Percentiles rank a stretch among this genome's conserved stretches.
These are phyloP conservation scores for Penicillium sp. DNA, from an alignment of 2,329 filamentous ascomycete genomes.

Conservation along the genomic window DNA sequence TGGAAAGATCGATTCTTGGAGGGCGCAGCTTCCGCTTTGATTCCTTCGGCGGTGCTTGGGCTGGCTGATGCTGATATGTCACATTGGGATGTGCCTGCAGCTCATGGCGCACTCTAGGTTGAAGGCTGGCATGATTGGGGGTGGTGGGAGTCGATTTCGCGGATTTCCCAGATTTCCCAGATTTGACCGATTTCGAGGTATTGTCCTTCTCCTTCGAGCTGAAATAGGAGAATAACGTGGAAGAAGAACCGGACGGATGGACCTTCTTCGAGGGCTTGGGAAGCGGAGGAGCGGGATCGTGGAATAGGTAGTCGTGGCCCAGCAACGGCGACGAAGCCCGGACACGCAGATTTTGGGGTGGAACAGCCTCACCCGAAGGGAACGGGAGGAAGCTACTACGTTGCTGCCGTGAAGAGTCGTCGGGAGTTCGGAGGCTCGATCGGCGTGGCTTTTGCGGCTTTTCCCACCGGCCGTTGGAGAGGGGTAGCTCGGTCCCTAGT, in stretches of 20 bases:
- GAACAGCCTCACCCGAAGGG: conserved; percentile 21
- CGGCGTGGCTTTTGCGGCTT: conserved; percentile 27
- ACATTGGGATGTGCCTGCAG: conserved; percentile 22
- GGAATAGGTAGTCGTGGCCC: conserved; percentile 37
- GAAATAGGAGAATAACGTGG: conserved; percentile 49
- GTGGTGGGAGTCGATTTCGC: conserved; percentile 36
- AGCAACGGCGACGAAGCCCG: conserved; percentile 49
- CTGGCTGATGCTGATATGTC: conserved; percentile 24
- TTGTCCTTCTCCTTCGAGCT: conserved; percentile 38
- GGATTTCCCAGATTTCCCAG: conserved; percentile 30
- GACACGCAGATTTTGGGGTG: conserved; percentile 35
- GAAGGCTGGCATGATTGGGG: conserved; percentile 12
- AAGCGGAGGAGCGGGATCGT: conserved; percentile 28
- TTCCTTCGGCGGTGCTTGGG: conserved; percentile 24
- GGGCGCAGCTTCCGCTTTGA: conserved; percentile 41
- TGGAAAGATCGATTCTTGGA: conserved; percentile 42
- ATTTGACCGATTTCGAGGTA: conserved; percentile 29
- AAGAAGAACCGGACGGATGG: conserved; percentile 44
- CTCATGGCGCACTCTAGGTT: conserved; percentile 18
- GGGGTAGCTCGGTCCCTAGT: conserved; percentile 29
- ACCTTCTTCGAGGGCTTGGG: conserved; percentile 38
- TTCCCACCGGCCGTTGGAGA: conserved; percentile 24
- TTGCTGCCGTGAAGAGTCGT: conserved; percentile 31
- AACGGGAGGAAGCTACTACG: conserved; percentile 27
- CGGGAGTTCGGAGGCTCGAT: conserved; percentile 44